These are phyloP conservation scores for Capsicum rhomboideum DNA, from an alignment of 257 asterid species.

Conservation along the genomic window DNA sequence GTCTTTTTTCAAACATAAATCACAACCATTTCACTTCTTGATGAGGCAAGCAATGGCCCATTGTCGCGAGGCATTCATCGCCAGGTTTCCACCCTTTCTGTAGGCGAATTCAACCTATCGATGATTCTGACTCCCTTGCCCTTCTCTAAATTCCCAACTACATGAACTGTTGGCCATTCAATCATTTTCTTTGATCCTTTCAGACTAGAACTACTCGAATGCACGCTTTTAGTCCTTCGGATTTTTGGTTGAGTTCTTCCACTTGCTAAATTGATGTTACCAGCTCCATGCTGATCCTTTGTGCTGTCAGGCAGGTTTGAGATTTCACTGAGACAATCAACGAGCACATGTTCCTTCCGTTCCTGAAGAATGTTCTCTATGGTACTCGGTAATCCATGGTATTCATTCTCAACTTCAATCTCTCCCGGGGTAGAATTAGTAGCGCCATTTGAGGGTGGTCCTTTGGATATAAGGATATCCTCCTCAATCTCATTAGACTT, in stretches of 20 bases:
- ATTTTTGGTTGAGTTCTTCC: slow-evolving; percentile 30
- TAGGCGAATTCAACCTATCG: slow-evolving; percentile 40
- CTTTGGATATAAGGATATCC: background rate
- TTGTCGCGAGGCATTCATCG: slow-evolving; percentile 29
- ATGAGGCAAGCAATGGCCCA: background rate
- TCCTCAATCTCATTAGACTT: slow-evolving; percentile 6
- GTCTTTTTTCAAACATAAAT: background rate
- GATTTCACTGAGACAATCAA: slow-evolving; percentile 6
- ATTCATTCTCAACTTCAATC: slow-evolving; percentile 10
- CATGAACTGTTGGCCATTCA: slow-evolving; percentile 15
- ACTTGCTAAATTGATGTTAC: background rate
- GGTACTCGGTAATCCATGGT: slow-evolving; percentile 21
- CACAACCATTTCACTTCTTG: background rate
- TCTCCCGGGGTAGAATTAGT: slow-evolving; percentile 12
- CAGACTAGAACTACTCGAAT: slow-evolving; percentile 18
- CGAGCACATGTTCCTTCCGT: slow-evolving; percentile 12
- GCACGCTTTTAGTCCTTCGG: slow-evolving; percentile 31
- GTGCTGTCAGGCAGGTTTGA: background rate
- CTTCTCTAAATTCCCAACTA: slow-evolving; percentile 26
- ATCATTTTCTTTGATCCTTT: slow-evolving; percentile 24
- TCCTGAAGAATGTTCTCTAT: slow-evolving; percentile 23
- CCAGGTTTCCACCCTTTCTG: slow-evolving; percentile 66
- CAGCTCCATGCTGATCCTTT: slow-evolving; percentile 7
- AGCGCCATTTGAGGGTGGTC: background rate
- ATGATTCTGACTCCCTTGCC: slow-evolving; percentile 29